phyloP scores from a whole-genome alignment of 1,284 basidiomycete genomes.

The Puccinia sorghi region DNA sequence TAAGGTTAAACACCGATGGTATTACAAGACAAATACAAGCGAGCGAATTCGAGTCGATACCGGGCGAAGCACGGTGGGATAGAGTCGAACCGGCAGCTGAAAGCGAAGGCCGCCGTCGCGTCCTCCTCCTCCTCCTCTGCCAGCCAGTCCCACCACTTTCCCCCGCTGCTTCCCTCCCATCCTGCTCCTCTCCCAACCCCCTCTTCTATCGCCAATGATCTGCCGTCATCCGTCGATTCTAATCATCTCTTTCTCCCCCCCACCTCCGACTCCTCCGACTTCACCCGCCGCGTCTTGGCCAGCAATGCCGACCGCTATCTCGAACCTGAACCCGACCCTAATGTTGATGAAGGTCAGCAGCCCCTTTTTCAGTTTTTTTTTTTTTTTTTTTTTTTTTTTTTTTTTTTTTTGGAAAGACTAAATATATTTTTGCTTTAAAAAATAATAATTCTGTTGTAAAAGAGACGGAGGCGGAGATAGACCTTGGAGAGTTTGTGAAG shows the following conservation, averaged over 20 bases:
- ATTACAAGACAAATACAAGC: constrained; percentile 43
- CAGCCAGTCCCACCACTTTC: not conserved
- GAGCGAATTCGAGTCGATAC: constrained; percentile 40
- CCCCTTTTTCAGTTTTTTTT: not conserved
- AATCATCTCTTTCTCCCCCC: not conserved
- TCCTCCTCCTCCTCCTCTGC: not conserved
- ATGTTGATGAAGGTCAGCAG: constrained; percentile 34
- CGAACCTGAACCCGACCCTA: constrained; percentile 46
- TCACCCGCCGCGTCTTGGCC: constrained; percentile 3
- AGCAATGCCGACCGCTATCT: constrained; percentile 37
- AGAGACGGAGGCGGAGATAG: constrained; percentile 47
- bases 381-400: not conserved
- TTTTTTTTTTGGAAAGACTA: constrained; percentile 1
- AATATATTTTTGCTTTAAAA: not conserved
- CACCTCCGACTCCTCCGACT: not conserved
- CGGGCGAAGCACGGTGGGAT: constrained; percentile 41
- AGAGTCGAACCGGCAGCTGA: constrained; percentile 38
- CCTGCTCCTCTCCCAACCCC: not conserved
- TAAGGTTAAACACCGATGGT: too few species aligned
- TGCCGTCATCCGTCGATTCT: not conserved
- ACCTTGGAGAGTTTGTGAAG: constrained; percentile 35
- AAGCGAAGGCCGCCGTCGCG: constrained; percentile 1
- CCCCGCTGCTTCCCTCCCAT: not conserved
- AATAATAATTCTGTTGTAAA: not conserved
- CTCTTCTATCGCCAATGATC: not conserved